Evolutionary conservation across 495 filamentous ascomycete species (phyloP).

Genomic region (Tuber brumale): DNA sequence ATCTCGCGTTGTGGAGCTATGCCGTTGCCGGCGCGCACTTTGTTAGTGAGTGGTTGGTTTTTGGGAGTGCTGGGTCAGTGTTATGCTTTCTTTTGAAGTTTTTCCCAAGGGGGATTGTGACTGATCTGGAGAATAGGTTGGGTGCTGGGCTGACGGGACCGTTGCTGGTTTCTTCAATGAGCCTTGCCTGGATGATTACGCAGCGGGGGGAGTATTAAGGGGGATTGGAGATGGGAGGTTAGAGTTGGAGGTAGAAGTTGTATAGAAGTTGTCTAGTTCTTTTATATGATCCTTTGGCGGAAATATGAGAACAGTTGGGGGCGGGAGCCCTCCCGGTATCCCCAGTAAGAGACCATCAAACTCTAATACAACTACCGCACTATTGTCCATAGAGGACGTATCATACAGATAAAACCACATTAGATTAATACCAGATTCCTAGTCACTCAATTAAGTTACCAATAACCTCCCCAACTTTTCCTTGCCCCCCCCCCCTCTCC

Average conservation of each 20-base stretch:
- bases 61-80: conserved; percentile 56
- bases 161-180: conserved; percentile 62
- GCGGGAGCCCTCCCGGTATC: not conserved
- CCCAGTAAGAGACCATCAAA: not conserved
- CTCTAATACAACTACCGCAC: conserved; percentile 1
- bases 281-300: not conserved
- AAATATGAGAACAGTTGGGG: not conserved
- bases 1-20: conserved; percentile 74
- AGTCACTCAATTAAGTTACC: not conserved
- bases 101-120: not conserved
- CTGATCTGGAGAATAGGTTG: conserved; percentile 41
- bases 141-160: conserved; percentile 65
- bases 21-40: conserved; percentile 76
- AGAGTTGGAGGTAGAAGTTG: not conserved
- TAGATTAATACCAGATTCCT: not conserved
- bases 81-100: not conserved
- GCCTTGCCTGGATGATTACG: conserved; percentile 71
- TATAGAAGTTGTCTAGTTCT: not conserved
- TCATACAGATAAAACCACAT: not conserved
- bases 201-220: conserved; percentile 58
- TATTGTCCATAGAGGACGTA: not conserved
- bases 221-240: conserved; percentile 45
- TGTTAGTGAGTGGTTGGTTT: conserved; percentile 67
- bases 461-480: not conserved
- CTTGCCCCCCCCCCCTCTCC: not conserved